A percentile compares a stretch with the other conserved stretches of the same genome.
phyloP scores from a whole-genome alignment of 2,329 filamentous ascomycete genomes.

The Pestalotiopsis sp. region DNA sequence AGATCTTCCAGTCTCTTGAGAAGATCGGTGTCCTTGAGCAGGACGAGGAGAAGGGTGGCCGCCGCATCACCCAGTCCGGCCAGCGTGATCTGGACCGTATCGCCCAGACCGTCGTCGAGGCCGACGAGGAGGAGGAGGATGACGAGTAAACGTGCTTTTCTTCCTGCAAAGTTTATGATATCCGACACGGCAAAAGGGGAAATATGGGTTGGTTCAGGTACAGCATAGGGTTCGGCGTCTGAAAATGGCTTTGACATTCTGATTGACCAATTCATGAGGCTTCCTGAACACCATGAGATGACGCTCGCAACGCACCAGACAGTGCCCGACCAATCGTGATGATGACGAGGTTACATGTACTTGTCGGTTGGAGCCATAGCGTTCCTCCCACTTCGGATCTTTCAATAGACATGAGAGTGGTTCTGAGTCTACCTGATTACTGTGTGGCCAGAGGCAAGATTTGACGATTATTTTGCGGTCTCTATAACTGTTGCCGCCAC shows the following conservation, averaged over 20 bases:
- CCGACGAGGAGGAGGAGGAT: constrained; percentile 67
- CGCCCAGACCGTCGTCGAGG: constrained; percentile 78
- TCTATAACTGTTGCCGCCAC: no score
- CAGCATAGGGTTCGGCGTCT: constrained; percentile 35
- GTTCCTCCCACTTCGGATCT: neutral
- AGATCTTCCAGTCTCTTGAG: constrained; percentile 95
- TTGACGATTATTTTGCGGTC: no score
- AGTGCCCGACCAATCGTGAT: neutral
- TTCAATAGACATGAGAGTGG: neutral
- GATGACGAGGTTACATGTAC: neutral
- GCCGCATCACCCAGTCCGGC: constrained; percentile 95
- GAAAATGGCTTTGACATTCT: constrained; percentile 28
- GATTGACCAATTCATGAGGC: constrained; percentile 14
- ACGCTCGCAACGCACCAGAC: neutral
- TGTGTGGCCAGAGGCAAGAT: neutral
- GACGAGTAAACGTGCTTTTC: constrained; percentile 58
- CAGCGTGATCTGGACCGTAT: constrained; percentile 99
- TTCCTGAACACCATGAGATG: constrained; percentile 7
- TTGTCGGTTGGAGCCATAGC: neutral
- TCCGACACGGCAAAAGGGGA: constrained; percentile 8
- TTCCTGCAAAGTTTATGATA: constrained; percentile 5
- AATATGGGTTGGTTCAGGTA: constrained; percentile 25
- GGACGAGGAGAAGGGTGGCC: constrained; percentile 98
- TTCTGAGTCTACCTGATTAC: neutral
- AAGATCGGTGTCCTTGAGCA: constrained; percentile 98